Base-by-base conservation (phyloP, 192 early-diverging fungal species). In the Entomortierella beljakovae region DNA sequence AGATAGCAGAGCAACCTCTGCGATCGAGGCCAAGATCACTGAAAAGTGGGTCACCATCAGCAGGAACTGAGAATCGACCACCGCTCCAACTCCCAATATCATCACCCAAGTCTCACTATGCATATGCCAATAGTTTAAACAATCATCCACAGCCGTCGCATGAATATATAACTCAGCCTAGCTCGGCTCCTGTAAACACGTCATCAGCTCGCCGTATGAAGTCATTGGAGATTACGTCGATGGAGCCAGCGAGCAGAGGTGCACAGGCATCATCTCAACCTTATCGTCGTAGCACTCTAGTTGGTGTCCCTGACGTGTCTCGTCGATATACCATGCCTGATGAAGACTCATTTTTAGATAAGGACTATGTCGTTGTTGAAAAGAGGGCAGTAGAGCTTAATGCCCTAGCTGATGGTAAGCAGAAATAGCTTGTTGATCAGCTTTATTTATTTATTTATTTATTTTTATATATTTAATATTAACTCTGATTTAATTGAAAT, bases 341-440 rank as follows among this genome's bases (percentile, higher is more conserved):
- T 52, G 82, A 90, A 66, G 87, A 92, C 64, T 57, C 86, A 63
- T 65, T 89, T 2, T 53, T 87, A 6, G 89, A 88, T 58, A 87
- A 86, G 52, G 93, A 92, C 62, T 94, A 92, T 66, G 92, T 94
- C 28, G 87, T 94, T 5, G 79, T 94, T 20, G 91, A 93, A 55
- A 90, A 89, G 61, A 82, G 86, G 6, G 84, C 88, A 1, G 85
- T 94, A 15, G 92, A 93, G 71, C 85, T 92, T 64, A 94, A 94
- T 75, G 84, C 81, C 49, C 85, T 93, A 55, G 93, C 93, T 4
- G 93, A 94, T 80, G 91, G 88, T 88, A 86, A n/a, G n/a, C n/a
- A 6, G 25, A 15, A 15, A 16, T 43, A 18, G 18, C 20, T 43
- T 15, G n/a, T 49, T 48, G 15, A n/a, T n/a, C n/a, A n/a, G 23